These are phyloP conservation scores for Delonix regia DNA, from an alignment of 306 rosid genomes.

Conservation along the genomic window DNA sequence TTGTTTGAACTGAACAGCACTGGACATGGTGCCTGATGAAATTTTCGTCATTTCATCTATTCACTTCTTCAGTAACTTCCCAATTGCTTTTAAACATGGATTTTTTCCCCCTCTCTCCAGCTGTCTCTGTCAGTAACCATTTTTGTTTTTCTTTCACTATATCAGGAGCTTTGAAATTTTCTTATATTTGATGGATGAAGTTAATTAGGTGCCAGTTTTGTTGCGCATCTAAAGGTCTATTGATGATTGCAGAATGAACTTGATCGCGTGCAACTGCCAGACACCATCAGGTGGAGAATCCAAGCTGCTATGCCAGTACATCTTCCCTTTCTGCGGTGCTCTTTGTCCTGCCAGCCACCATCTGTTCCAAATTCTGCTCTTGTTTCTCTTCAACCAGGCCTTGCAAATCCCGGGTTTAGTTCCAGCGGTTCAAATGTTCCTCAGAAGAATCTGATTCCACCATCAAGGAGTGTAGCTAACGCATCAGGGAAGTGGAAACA, in stretches of 20 bases:
- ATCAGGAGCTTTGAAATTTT: background rate
- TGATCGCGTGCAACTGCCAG: conserved; percentile 80
- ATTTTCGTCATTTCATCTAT: background rate
- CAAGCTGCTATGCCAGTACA: conserved; percentile 91
- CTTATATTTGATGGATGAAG: conserved; percentile 2
- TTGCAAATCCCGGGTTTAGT: conserved; percentile 45
- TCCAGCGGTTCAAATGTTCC: conserved; percentile 47
- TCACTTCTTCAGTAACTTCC: background rate
- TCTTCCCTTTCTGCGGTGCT: conserved; percentile 54
- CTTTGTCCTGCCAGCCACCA: conserved; percentile 77
- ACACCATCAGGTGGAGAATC: conserved; percentile 76
- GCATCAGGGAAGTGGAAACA: conserved; percentile 67
- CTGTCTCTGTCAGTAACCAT: background rate
- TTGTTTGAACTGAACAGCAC: background rate
- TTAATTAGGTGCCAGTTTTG: conserved; percentile 8
- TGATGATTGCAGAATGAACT: conserved; percentile 67
- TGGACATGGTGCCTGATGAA: background rate
- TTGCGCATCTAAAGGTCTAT: conserved; percentile 25
- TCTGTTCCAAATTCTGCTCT: conserved; percentile 59
- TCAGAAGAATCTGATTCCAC: conserved; percentile 56
- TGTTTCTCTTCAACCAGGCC: conserved; percentile 58
- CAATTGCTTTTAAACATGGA: background rate
- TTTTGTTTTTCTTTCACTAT: background rate
- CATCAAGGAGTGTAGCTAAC: conserved; percentile 45
- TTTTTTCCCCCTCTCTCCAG: too few relatives aligned